Percentiles rank a stretch among this genome's conserved stretches.
phyloP scores from a whole-genome alignment of 371 early-diverging fungal species.

The Blastocladiella emersonii region DNA sequence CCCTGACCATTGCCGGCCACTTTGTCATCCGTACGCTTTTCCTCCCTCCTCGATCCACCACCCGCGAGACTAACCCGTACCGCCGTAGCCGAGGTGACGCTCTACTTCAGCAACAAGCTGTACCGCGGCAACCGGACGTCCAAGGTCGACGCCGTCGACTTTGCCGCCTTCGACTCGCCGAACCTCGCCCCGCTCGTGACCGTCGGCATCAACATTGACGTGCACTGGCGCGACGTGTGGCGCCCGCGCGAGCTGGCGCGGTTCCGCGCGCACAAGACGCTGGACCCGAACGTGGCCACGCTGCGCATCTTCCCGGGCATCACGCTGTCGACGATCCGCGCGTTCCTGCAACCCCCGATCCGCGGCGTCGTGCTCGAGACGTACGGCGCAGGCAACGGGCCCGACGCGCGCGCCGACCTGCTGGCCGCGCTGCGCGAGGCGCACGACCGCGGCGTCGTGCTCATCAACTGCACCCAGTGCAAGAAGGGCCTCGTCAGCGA shows the following conservation, averaged over 20 bases:
- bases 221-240: slow-evolving; percentile 76
- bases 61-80: too few relatives aligned
- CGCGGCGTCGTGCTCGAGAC: slow-evolving; percentile 91
- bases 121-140: slow-evolving; percentile 90
- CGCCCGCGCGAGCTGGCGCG: slow-evolving; percentile 70
- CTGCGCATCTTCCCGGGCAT: slow-evolving; percentile 92
- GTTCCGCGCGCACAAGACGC: slow-evolving; percentile 64
- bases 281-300: slow-evolving; percentile 78
- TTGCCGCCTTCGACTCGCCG: slow-evolving; percentile 93
- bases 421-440: slow-evolving; percentile 73
- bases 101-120: slow-evolving; percentile 87
- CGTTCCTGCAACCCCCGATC: slow-evolving; percentile 74
- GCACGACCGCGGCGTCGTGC: slow-evolving; percentile 78
- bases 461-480: slow-evolving; percentile 83
- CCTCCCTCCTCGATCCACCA: background rate
- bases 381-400: slow-evolving; percentile 93
- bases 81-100: slow-evolving; percentile 58
- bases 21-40: slow-evolving; percentile 61
- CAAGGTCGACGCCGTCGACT: slow-evolving; percentile 85
- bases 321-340: slow-evolving; percentile 64
- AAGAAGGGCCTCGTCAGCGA: slow-evolving; percentile 77
- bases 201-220: slow-evolving; percentile 89
- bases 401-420: slow-evolving; percentile 67
- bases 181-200: slow-evolving; percentile 76
- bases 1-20: slow-evolving; percentile 82